Percentiles rank a stretch among this genome's conserved stretches.
Evolutionary conservation across 768 basidiomycete species (phyloP).

Genomic region (Thelephora ganbajun): DNA sequence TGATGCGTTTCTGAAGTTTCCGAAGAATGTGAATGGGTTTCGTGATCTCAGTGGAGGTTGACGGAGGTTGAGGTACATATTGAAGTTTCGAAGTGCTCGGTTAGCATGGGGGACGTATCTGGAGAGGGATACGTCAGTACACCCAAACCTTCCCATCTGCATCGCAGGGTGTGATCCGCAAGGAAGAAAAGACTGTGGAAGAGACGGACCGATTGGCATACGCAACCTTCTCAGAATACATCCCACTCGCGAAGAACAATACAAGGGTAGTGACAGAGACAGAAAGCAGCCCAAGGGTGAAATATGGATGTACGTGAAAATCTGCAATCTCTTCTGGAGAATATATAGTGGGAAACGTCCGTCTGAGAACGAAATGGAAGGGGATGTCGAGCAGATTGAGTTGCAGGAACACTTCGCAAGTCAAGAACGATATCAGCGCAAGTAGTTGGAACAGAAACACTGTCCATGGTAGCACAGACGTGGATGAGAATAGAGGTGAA

Average conservation of each 20-base stretch:
- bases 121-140: conserved; percentile 6
- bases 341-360: conserved; percentile 38
- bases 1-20: conserved; percentile 23
- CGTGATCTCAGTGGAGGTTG: conserved; percentile 58
- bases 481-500: conserved; percentile 1
- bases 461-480: conserved; percentile 15
- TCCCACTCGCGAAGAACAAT: conserved; percentile 92
- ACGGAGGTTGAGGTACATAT: conserved; percentile 94
- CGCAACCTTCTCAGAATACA: conserved; percentile 91
- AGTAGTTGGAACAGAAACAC: conserved; percentile 67
- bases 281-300: conserved; percentile 68
- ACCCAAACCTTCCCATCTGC: conserved; percentile 1
- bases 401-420: conserved; percentile 62
- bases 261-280: conserved; percentile 83
- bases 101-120: conserved; percentile 98
- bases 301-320: conserved; percentile 52
- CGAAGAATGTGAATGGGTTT: conserved; percentile 32
- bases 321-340: conserved; percentile 17
- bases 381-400: conserved; percentile 54
- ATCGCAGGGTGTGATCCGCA: conserved; percentile 3
- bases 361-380: conserved; percentile 37
- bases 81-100: conserved; percentile 78
- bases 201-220: conserved; percentile 83
- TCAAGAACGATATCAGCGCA: conserved; percentile 52
- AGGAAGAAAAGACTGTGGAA: conserved; percentile 1